Conservation (phyloP, 768 basidiomycete species). For the Sistotremastrum suecicum region DNA sequence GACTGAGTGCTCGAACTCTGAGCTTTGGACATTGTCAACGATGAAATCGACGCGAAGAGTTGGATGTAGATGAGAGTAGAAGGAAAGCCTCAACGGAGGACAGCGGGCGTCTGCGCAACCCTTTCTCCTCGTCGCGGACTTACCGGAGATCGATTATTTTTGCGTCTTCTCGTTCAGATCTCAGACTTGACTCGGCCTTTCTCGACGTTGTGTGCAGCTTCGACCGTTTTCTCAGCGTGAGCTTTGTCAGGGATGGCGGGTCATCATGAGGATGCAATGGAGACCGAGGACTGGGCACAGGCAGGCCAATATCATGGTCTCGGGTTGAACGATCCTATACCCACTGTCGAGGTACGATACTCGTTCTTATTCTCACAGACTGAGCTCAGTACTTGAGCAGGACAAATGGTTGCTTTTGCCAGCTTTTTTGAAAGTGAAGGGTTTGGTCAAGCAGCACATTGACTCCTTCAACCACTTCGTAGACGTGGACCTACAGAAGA, state of each 20-base stretch:
- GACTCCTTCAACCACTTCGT: slow-evolving; percentile 99
- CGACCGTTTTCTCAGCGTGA: neutral
- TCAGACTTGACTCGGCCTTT: neutral
- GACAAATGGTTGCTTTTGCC: slow-evolving; percentile 98
- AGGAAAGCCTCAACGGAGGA: too few relatives aligned
- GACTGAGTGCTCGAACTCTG: slow-evolving; percentile 21
- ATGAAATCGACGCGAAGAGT: too few relatives aligned
- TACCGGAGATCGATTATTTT: too few relatives aligned
- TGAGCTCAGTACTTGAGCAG: slow-evolving; percentile 24
- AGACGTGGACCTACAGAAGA: slow-evolving; percentile 92
- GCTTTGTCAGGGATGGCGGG: too few relatives aligned
- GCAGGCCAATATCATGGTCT: slow-evolving; percentile 44
- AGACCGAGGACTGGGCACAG: slow-evolving; percentile 45
- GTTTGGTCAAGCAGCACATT: slow-evolving; percentile 97
- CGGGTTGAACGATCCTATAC: slow-evolving; percentile 79
- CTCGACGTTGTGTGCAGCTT: neutral
- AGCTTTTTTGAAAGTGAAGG: slow-evolving; percentile 94
- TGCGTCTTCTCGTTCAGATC: too few relatives aligned
- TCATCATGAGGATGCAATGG: slow-evolving; percentile 7
- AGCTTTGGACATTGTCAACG: slow-evolving; percentile 28
- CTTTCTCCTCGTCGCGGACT: too few relatives aligned
- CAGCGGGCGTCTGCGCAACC: too few relatives aligned
- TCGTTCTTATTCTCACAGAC: neutral
- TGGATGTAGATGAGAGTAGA: too few relatives aligned
- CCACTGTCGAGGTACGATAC: slow-evolving; percentile 69